Percentiles rank a stretch among this genome's conserved stretches.
Evolutionary conservation across 2,329 filamentous ascomycete genomes (phyloP).

Genomic region (Colletotrichum simmondsii): DNA sequence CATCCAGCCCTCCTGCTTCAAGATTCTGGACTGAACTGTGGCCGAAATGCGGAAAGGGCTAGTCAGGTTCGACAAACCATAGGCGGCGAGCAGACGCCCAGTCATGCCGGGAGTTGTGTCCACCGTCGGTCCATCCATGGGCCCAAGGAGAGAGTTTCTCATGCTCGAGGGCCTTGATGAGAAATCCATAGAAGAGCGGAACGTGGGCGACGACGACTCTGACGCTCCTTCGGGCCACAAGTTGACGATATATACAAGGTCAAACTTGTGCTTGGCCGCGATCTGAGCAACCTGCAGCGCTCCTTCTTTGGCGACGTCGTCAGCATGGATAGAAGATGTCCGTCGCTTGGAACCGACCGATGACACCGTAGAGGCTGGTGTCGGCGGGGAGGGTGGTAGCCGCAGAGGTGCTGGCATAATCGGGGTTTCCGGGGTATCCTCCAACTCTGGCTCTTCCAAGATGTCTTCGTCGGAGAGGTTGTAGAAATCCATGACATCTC

Average conservation of each 20-base stretch:
- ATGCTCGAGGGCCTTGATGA: conserved; percentile 35
- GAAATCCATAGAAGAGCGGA: conserved; percentile 33
- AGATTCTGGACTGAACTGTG: conserved; percentile 60
- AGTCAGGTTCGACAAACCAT: conserved; percentile 61
- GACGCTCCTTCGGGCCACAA: conserved; percentile 58
- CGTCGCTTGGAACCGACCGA: conserved; percentile 19
- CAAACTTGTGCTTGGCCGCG: conserved; percentile 66
- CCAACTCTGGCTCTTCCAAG: conserved; percentile 52
- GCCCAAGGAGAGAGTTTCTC: conserved; percentile 17
- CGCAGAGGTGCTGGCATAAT: background rate
- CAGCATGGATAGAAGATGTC: conserved; percentile 23
- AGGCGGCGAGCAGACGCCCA: conserved; percentile 65
- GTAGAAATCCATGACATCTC: conserved; percentile 38
- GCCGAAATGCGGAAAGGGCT: conserved; percentile 64
- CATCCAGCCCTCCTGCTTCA: conserved; percentile 62
- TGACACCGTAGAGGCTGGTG: conserved; percentile 23
- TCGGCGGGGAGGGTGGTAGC: conserved; percentile 20
- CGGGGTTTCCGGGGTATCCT: background rate
- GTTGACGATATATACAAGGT: conserved; percentile 69
- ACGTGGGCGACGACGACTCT: conserved; percentile 28
- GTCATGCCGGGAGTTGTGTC: conserved; percentile 45
- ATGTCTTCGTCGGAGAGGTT: conserved; percentile 64
- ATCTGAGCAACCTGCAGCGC: conserved; percentile 60
- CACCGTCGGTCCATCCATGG: conserved; percentile 28
- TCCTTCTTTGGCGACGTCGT: conserved; percentile 36